Evolutionary conservation across 139 green algal species (phyloP).

Genomic region (Chlorella ohadii): DNA sequence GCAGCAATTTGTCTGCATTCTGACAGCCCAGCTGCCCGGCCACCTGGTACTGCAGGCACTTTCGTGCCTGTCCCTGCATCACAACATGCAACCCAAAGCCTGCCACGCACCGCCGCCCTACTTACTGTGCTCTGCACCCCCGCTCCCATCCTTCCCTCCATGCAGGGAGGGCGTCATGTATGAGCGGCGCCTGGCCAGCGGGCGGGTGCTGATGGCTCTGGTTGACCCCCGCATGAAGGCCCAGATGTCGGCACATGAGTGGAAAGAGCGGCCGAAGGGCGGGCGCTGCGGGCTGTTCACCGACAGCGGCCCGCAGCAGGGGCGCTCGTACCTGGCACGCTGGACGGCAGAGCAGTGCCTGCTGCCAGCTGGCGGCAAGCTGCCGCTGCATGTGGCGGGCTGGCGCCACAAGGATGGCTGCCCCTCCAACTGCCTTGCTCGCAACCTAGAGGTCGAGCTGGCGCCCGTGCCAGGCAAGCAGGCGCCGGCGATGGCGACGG

Average conservation of each 20-base stretch:
- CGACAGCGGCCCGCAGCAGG: background rate
- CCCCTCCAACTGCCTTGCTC: conserved; percentile 17
- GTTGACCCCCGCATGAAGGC: background rate
- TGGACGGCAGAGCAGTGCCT: background rate
- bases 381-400: background rate
- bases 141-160: background rate
- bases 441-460: conserved; percentile 16
- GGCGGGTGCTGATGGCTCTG: conserved; percentile 10
- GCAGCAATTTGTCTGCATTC: too few species aligned
- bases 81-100: too few species aligned
- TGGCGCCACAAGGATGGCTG: background rate
- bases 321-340: background rate
- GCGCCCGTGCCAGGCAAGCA: background rate
- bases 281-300: background rate
- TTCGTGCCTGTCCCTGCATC: background rate
- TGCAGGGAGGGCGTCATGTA: conserved; percentile 9
- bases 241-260: background rate
- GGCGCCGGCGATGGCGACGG: too few species aligned
- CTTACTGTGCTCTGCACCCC: background rate
- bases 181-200: conserved; percentile 12
- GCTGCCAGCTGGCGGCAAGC: background rate
- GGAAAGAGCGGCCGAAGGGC: background rate
- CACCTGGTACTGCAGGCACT: too few species aligned
- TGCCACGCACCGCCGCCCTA: background rate
- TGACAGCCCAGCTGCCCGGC: too few species aligned